Evolutionary conservation across 169 alveolate species (phyloP).

Genomic region (Blepharisma undulans): DNA sequence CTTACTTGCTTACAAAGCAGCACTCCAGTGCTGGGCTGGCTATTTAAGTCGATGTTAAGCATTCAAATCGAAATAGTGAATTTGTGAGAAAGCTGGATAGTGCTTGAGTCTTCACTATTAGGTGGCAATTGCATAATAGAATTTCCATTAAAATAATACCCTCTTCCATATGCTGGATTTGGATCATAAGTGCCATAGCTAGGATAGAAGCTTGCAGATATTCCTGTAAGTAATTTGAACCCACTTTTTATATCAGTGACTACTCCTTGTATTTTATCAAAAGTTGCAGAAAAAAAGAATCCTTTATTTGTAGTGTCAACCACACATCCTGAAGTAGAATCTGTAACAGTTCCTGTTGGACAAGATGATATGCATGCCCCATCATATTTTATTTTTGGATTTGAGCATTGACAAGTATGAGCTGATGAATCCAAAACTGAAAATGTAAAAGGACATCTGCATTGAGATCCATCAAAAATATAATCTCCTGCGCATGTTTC

Average conservation of each 20-base stretch:
- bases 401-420: too few species aligned
- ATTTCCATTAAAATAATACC: not conserved
- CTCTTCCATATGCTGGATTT: not conserved
- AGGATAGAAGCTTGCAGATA: not conserved
- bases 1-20: too few species aligned
- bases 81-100: not conserved
- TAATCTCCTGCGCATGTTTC: too few species aligned
- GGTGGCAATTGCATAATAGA: slow-evolving; percentile 7
- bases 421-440: too few species aligned
- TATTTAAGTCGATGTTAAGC: not conserved
- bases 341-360: slow-evolving; percentile 1
- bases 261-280: not conserved
- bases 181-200: not conserved
- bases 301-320: not conserved
- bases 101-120: not conserved
- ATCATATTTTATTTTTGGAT: too few species aligned
- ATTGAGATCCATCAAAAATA: too few species aligned
- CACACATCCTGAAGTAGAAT: not conserved
- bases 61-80: not conserved
- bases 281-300: not conserved
- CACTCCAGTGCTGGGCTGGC: too few species aligned
- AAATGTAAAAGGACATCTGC: too few species aligned
- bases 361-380: not conserved
- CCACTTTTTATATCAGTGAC: not conserved
- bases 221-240: not conserved